Percentiles rank a stretch among this genome's conserved stretches.
Evolutionary conservation across 2,329 filamentous ascomycete species (phyloP).

Genomic region (Fusarium hainanense): DNA sequence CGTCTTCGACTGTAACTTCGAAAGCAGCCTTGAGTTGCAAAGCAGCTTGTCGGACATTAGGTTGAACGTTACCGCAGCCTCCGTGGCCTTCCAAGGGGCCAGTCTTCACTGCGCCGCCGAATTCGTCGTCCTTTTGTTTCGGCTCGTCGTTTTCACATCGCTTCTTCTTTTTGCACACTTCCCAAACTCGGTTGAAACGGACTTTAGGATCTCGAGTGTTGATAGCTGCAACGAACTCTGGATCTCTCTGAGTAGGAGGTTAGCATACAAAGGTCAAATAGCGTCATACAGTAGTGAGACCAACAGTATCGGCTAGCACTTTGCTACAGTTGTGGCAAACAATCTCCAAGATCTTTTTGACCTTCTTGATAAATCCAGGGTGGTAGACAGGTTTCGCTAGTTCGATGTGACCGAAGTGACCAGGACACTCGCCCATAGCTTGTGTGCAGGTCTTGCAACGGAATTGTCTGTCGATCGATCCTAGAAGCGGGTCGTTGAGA

Average conservation of each 20-base stretch:
- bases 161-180: constrained; percentile 88
- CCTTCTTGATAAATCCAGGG: constrained; percentile 95
- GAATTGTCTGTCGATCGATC: constrained; percentile 94
- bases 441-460: constrained; percentile 97
- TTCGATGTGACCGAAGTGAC: constrained; percentile 99
- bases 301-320: constrained; percentile 97
- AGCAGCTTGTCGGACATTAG: constrained; percentile 86
- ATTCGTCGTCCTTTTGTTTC: constrained; percentile 75
- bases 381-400: constrained; percentile 97
- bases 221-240: constrained; percentile 84
- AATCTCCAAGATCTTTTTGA: constrained; percentile 98
- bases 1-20: constrained; percentile 76
- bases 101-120: constrained; percentile 69
- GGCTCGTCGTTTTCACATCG: constrained; percentile 84
- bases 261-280: constrained; percentile 69
- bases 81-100: constrained; percentile 72
- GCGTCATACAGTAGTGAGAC: constrained; percentile 71
- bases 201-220: constrained; percentile 90
- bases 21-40: constrained; percentile 82
- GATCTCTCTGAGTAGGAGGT: constrained; percentile 77
- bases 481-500: constrained; percentile 94
- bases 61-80: constrained; percentile 92
- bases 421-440: constrained; percentile 94
- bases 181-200: constrained; percentile 93
- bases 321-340: constrained; percentile 99